Conservation (phyloP, 2,329 filamentous ascomycete species). For the Podosphaera xanthii region DNA sequence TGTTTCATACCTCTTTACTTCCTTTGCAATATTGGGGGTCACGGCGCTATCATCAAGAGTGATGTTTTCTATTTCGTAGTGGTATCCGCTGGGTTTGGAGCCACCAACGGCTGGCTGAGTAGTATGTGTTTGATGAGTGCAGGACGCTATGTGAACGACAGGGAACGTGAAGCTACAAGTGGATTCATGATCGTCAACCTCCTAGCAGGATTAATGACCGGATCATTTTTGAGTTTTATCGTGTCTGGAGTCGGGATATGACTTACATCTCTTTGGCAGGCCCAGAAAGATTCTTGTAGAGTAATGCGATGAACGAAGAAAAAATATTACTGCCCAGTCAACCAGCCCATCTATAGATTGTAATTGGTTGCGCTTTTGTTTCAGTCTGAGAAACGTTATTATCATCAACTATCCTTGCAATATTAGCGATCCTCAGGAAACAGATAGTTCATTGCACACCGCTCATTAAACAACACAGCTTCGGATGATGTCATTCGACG, state of each 20-base stretch:
- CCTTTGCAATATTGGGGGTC: constrained; percentile 67
- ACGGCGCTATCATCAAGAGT: constrained; percentile 50
- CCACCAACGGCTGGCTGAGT: constrained; percentile 71
- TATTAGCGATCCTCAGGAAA: too few species aligned
- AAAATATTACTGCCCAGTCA: too few species aligned
- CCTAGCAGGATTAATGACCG: constrained; percentile 59
- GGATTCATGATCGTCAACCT: constrained; percentile 86
- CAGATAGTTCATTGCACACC: too few species aligned
- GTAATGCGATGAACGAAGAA: too few species aligned
- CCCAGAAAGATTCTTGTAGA: too few species aligned
- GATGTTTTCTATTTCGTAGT: constrained; percentile 74
- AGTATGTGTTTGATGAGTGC: constrained; percentile 84
- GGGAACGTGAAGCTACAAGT: constrained; percentile 70
- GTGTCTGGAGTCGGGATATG: constrained; percentile 21
- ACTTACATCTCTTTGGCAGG: not conserved
- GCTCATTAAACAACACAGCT: too few species aligned
- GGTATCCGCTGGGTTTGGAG: constrained; percentile 64
- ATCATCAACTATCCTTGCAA: too few species aligned
- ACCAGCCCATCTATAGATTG: too few species aligned
- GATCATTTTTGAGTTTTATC: constrained; percentile 77
- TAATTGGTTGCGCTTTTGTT: too few species aligned
- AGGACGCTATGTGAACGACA: constrained; percentile 54
- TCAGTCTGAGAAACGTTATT: too few species aligned
- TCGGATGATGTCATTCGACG: too few species aligned
- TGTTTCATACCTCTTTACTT: constrained; percentile 67